These are phyloP conservation scores for Jimgerdemannia flammicorona DNA, from an alignment of 192 early-diverging fungal species.

Conservation along the genomic window DNA sequence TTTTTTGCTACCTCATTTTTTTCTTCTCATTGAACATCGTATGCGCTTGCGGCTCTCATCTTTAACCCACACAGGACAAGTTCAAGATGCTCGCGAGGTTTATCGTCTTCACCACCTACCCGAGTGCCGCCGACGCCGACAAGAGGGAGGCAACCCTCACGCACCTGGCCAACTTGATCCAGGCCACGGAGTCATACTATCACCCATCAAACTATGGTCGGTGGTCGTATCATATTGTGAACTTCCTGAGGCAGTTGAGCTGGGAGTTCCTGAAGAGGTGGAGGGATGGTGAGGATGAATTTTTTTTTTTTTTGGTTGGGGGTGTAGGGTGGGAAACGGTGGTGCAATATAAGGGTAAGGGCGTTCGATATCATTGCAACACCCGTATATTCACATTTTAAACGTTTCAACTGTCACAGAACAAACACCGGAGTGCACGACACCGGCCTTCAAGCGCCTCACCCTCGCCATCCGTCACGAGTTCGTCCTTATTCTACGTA, in stretches of 20 bases:
- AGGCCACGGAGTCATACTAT: slow-evolving; percentile 82
- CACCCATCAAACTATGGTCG: slow-evolving; percentile 91
- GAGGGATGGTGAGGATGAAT: slow-evolving; percentile 32
- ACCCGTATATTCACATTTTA: not conserved
- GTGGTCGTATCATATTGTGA: slow-evolving; percentile 75
- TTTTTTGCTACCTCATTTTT: too few species aligned
- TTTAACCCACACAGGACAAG: slow-evolving; percentile 26
- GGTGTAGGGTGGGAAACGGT: not conserved
- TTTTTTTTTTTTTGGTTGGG: not conserved
- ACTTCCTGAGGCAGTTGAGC: slow-evolving; percentile 64
- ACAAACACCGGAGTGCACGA: slow-evolving; percentile 53
- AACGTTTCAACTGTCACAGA: slow-evolving; percentile 34
- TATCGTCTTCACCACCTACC: slow-evolving; percentile 73
- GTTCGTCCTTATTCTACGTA: slow-evolving; percentile 64
- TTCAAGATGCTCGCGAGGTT: slow-evolving; percentile 71
- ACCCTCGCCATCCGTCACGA: slow-evolving; percentile 46
- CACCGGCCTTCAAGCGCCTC: slow-evolving; percentile 52
- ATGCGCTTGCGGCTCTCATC: too few species aligned
- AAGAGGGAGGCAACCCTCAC: slow-evolving; percentile 50
- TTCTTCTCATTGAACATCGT: too few species aligned
- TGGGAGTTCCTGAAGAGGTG: slow-evolving; percentile 66
- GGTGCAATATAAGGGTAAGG: not conserved
- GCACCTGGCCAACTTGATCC: slow-evolving; percentile 72
- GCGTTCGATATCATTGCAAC: not conserved
- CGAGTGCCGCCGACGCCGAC: slow-evolving; percentile 13